Evolutionary conservation across 768 basidiomycete species (phyloP).

Genomic region (Peribolospora kevripleyi): DNA sequence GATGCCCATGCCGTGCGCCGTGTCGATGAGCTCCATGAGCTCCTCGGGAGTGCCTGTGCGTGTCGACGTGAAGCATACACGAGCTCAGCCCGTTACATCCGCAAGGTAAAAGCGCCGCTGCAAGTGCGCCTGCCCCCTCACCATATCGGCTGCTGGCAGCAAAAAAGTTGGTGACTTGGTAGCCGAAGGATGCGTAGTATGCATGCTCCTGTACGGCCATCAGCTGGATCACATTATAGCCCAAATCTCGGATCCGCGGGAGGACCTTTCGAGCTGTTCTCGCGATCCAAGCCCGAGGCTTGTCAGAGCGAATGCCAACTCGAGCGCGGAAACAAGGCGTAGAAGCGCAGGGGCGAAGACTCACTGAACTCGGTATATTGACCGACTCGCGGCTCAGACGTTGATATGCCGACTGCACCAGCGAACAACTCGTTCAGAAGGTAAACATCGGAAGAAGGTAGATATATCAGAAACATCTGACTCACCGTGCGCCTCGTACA

Average conservation of each 20-base stretch:
- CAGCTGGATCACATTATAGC: constrained; percentile 90
- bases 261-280: constrained; percentile 29
- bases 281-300: no score
- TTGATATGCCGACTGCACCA: constrained; percentile 61
- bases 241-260: constrained; percentile 66
- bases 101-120: no score
- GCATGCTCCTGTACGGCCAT: constrained; percentile 59
- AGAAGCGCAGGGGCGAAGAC: no score
- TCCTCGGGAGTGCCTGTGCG: constrained; percentile 56
- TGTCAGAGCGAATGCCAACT: no score
- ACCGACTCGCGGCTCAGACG: constrained; percentile 61
- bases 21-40: constrained; percentile 80
- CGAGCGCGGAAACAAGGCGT: no score
- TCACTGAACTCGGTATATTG: constrained; percentile 87
- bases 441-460: background rate
- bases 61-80: background rate
- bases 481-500: constrained; percentile 74
- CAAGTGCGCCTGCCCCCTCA: constrained; percentile 2
- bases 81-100: background rate
- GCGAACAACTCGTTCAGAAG: background rate
- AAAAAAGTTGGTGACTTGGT: constrained; percentile 94
- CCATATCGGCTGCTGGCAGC: constrained; percentile 86
- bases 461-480: background rate
- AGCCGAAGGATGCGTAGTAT: constrained; percentile 45
- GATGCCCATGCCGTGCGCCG: constrained; percentile 76